These are phyloP conservation scores for Pouteria campechiana DNA, from an alignment of 179 eudicot species.

Conservation along the genomic window DNA sequence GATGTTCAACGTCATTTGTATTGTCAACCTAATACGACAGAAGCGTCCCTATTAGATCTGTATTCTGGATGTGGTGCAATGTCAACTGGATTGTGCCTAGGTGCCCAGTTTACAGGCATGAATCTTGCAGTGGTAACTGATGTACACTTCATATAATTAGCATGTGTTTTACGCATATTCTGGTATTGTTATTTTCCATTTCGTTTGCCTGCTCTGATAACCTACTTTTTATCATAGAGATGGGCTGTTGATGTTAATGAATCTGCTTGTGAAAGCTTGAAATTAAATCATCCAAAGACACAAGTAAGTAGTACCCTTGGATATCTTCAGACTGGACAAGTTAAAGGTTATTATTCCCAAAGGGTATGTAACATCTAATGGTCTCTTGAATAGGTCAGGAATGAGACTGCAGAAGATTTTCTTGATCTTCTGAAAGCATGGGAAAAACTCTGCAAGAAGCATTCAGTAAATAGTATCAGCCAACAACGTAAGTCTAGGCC, in stretches of 20 bases:
- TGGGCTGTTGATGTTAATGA: constrained; percentile 80
- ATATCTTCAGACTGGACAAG: too few species aligned
- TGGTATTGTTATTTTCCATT: background rate
- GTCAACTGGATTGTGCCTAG: constrained; percentile 93
- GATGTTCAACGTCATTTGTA: constrained; percentile 6
- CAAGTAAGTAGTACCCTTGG: constrained; percentile 32
- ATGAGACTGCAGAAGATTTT: constrained; percentile 75
- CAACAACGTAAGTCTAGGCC: constrained; percentile 11
- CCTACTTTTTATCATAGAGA: constrained; percentile 31
- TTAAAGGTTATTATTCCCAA: too few species aligned
- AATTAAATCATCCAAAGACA: constrained; percentile 79
- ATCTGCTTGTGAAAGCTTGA: constrained; percentile 82
- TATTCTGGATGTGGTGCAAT: constrained; percentile 98
- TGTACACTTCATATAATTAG: background rate
- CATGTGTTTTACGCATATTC: background rate
- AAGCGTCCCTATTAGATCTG: constrained; percentile 63
- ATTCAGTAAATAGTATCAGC: constrained; percentile 25
- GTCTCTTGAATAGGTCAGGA: constrained; percentile 48
- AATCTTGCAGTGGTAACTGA: constrained; percentile 66
- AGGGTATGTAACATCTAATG: constrained; percentile 10
- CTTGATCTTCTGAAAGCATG: constrained; percentile 75
- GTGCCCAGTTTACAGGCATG: constrained; percentile 63
- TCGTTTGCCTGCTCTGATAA: background rate
- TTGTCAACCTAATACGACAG: constrained; percentile 30
- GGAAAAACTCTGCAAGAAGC: constrained; percentile 62